Conservation (phyloP, 2,329 filamentous ascomycete species). For the Paraphoma sp. region DNA sequence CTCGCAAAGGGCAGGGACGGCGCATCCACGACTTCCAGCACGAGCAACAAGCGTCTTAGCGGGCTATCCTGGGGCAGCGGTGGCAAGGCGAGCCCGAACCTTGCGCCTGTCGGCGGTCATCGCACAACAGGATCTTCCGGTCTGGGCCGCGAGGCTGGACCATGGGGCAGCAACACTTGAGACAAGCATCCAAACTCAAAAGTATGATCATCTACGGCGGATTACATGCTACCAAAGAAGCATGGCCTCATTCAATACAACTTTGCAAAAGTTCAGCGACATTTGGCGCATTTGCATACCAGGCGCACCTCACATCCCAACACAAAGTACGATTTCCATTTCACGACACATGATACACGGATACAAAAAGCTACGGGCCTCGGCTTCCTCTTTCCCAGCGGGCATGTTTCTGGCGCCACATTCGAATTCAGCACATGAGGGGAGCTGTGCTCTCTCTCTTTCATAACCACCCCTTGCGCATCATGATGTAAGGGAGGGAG, state of each 20-base stretch:
- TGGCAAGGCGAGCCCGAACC: slow-evolving; percentile 44
- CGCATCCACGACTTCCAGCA: slow-evolving; percentile 41
- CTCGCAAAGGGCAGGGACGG: slow-evolving; percentile 41
- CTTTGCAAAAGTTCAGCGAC: slow-evolving; percentile 12
- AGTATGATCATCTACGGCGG: not conserved
- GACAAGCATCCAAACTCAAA: not conserved
- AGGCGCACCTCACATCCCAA: not conserved
- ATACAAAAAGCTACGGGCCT: slow-evolving; percentile 8
- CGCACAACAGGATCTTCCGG: slow-evolving; percentile 27
- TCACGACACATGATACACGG: slow-evolving; percentile 6
- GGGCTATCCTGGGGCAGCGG: slow-evolving; percentile 47
- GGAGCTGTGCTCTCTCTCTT: not conserved
- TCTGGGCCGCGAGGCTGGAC: slow-evolving; percentile 24
- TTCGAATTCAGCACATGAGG: not conserved
- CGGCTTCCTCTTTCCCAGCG: slow-evolving; percentile 3
- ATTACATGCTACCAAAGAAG: not conserved
- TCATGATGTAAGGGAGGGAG: not conserved
- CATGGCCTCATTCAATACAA: not conserved
- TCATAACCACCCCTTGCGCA: too few species aligned
- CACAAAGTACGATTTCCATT: not conserved
- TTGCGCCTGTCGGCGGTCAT: slow-evolving; percentile 44
- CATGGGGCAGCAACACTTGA: slow-evolving; percentile 28
- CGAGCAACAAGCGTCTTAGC: slow-evolving; percentile 45
- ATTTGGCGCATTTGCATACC: slow-evolving; percentile 14
- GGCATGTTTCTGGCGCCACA: not conserved